Base-by-base conservation (phyloP, 1,284 basidiomycete species). In the Rhizoctonia solani region DNA sequence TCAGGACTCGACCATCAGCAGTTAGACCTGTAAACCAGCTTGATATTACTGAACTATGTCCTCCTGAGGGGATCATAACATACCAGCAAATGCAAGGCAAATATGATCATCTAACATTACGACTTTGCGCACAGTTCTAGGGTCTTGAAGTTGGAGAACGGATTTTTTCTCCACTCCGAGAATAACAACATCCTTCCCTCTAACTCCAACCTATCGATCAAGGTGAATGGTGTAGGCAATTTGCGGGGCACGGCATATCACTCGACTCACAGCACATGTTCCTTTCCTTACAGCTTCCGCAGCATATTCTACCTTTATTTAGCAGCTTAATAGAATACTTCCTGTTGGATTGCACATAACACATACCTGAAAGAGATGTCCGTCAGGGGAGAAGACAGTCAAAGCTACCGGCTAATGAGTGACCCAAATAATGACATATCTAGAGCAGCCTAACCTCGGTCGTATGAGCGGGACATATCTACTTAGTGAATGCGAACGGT, bases 101-200 rank as follows among this genome's bases (percentile, higher is more conserved):
- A 99, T 81, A 77, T 99, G 97, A 76, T 99, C 96, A 75, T 99
- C 97, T 47, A 99, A 81, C 93, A 98, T 96, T 70, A 93, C 97
- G 13, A 98, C 96, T 78, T 99, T 99, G 68, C 96, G 85, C 16
- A 99, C 95, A 1, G 97, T 99, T 66, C 97, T 85, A 9, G 97
- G 92, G 80, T 99, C 97, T 82, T 99, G 97, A 6, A 99, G 85
- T 78, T 99, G 97, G 27, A 98, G 83, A 16, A 98, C 88, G 0
- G 93, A 95, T 80, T 98, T 99, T 88, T 99, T 99, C 83, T 99
- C 97, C 21, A 99, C 97, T 63, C 96, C 97, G 27, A 99, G 84
- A 3, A 99, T 94, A 3, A 98, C 97, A 37, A 95, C 92, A 74
- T 95, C 89, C 76, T 92, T 90, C 71, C 97, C 97, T 70, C 94